A percentile compares a stretch with the other conserved stretches of the same genome.
Evolutionary conservation across 352 stramenopile species (phyloP).

Genomic region (Phytopythium litorale): DNA sequence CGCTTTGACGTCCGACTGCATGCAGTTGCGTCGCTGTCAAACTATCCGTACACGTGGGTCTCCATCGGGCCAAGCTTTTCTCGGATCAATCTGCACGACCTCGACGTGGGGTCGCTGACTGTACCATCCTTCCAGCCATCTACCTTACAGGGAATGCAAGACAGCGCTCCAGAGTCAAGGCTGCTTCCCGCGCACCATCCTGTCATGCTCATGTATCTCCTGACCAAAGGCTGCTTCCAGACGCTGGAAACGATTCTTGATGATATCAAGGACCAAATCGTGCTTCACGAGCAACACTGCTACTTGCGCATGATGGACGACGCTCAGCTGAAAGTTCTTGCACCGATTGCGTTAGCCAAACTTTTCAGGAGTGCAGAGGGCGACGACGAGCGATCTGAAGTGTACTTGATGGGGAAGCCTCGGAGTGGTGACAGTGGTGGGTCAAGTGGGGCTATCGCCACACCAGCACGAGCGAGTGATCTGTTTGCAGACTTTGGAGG

Average conservation of each 20-base stretch:
- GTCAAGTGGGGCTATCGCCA: conserved; percentile 7
- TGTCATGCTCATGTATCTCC: conserved; percentile 63
- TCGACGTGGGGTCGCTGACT: conserved; percentile 19
- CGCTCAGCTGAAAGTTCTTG: conserved; percentile 36
- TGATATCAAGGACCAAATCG: conserved; percentile 52
- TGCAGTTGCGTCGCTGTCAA: conserved; percentile 42
- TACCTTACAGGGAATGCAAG: conserved; percentile 2
- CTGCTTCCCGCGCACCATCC: conserved; percentile 46
- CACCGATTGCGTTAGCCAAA: conserved; percentile 45
- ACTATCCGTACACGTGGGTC: conserved; percentile 50
- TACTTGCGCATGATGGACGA: conserved; percentile 75
- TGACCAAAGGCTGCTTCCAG: conserved; percentile 58
- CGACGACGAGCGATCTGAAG: conserved; percentile 37
- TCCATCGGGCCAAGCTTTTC: conserved; percentile 46
- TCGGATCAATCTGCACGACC: conserved; percentile 53
- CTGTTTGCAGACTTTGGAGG: conserved; percentile 65
- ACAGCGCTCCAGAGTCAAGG: conserved; percentile 14
- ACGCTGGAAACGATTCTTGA: conserved; percentile 54
- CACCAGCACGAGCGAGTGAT: conserved; percentile 59
- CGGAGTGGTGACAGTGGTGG: conserved; percentile 5
- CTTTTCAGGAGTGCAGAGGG: conserved; percentile 32
- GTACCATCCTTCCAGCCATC: conserved; percentile 6
- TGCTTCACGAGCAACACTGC: conserved; percentile 67
- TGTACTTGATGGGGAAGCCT: conserved; percentile 38
- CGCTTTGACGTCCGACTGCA: conserved; percentile 52